Conservation (phyloP, 2,329 filamentous ascomycete genomes). For the Trichoderma hamatum region DNA sequence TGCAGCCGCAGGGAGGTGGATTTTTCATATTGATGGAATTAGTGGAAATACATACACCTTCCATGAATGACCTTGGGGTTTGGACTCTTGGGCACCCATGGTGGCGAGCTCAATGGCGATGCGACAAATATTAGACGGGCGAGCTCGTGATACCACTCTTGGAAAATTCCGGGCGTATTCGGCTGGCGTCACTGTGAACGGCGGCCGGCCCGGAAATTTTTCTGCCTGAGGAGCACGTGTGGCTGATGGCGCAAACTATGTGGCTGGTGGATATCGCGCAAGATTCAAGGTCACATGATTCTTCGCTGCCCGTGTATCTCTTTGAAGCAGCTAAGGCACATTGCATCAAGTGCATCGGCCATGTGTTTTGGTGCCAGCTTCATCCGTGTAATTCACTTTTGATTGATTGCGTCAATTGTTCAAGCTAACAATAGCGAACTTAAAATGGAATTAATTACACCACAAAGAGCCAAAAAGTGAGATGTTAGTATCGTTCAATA, state of each 20-base stretch:
- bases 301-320: no score
- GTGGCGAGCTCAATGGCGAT: constrained; percentile 45
- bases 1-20: not conserved
- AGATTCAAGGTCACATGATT: not conserved
- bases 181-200: constrained; percentile 39
- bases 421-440: not conserved
- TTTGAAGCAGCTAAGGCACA: not conserved
- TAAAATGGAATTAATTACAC: not conserved
- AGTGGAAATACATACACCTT: constrained; percentile 52
- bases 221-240: constrained; percentile 40
- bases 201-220: constrained; percentile 31
- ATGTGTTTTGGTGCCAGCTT: no score
- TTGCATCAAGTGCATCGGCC: not conserved
- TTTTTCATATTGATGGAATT: not conserved
- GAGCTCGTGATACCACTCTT: constrained; percentile 37
- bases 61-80: constrained; percentile 55
- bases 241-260: constrained; percentile 23
- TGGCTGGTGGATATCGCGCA: not conserved
- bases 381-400: not conserved
- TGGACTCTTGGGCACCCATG: constrained; percentile 63
- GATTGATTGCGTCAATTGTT: not conserved
- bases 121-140: constrained; percentile 36
- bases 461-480: not conserved
- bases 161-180: constrained; percentile 43
- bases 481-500: not conserved